These are phyloP conservation scores for Cordyceps farinosa DNA, from an alignment of 2,329 filamentous ascomycete species.

Conservation along the genomic window DNA sequence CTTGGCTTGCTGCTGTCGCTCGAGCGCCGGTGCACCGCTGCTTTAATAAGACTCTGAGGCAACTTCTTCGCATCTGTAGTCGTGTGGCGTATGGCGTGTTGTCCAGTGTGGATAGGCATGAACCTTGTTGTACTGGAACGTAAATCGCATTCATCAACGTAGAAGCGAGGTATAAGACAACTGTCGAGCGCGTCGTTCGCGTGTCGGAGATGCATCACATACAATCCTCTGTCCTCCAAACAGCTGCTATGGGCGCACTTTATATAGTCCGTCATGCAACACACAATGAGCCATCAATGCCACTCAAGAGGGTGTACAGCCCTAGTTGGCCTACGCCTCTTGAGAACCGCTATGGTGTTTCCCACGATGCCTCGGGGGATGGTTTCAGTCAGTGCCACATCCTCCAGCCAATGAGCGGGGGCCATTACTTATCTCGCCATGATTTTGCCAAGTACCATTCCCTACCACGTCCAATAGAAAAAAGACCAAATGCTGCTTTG, in stretches of 20 bases:
- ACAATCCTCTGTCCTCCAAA: neutral
- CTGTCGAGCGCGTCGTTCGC: too few species aligned
- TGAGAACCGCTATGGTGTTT: constrained; percentile 15
- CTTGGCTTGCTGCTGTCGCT: neutral
- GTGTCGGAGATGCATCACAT: neutral
- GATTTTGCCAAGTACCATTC: neutral
- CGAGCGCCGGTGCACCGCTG: too few species aligned
- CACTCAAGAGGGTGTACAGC: neutral
- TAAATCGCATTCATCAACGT: neutral
- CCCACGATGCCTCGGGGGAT: neutral
- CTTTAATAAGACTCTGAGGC: neutral
- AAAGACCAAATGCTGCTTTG: neutral
- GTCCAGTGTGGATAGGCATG: neutral
- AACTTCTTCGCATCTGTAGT: neutral
- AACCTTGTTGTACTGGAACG: neutral
- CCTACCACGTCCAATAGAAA: neutral
- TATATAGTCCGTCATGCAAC: neutral
- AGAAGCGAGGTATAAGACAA: neutral
- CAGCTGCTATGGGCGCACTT: neutral
- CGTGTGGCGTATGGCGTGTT: neutral
- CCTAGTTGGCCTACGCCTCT: neutral
- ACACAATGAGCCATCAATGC: neutral
- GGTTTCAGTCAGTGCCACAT: neutral
- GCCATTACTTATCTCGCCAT: constrained; percentile 5
- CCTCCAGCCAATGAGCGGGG: constrained; percentile 1